phyloP scores from a whole-genome alignment of 306 rosid species.

The Trichosanthes truncata region DNA sequence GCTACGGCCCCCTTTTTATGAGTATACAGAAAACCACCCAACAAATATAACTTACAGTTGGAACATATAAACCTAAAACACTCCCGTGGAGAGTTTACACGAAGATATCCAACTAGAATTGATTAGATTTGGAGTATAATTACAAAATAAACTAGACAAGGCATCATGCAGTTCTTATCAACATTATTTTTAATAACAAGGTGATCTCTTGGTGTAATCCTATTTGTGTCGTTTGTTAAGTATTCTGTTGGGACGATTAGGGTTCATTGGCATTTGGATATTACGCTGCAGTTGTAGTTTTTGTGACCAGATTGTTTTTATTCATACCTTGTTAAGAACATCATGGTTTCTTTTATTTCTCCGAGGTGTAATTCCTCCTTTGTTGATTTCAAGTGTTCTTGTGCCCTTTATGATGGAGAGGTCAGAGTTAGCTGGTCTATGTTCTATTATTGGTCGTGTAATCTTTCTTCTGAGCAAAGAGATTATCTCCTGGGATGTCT shows the following conservation, averaged over 20 bases:
- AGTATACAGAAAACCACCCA: neutral
- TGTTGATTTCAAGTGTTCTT: neutral
- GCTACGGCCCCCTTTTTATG: too few species aligned
- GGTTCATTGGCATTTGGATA: neutral
- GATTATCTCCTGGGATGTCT: neutral
- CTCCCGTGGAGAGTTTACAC: neutral
- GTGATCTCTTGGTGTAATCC: neutral
- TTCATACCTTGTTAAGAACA: neutral
- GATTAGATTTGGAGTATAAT: neutral
- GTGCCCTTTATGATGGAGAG: neutral
- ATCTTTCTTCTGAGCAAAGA: neutral
- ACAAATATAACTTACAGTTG: neutral
- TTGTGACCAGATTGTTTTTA: neutral
- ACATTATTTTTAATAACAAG: neutral
- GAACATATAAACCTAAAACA: too few species aligned
- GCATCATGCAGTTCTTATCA: neutral
- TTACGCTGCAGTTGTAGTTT: neutral
- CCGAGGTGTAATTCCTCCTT: neutral
- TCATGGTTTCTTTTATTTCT: neutral
- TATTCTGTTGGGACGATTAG: neutral
- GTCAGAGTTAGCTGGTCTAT: neutral
- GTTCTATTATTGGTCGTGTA: neutral
- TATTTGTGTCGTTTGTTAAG: neutral
- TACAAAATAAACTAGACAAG: too few species aligned
- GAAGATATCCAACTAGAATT: neutral